Evolutionary conservation across 2,329 filamentous ascomycete genomes (phyloP).

Genomic region (Fusarium lateritium): DNA sequence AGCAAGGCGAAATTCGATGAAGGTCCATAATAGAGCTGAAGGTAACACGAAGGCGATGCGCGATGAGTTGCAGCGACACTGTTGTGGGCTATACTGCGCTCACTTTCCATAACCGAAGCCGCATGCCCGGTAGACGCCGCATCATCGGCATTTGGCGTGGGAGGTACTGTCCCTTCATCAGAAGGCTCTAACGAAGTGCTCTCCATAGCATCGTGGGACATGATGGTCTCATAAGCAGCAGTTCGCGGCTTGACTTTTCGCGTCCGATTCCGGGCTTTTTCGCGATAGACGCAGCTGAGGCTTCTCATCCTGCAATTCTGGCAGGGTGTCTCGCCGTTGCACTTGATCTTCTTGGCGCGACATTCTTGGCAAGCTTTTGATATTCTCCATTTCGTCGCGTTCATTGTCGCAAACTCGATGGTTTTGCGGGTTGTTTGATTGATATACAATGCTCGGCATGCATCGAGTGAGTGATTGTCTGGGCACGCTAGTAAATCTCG

Average conservation of each 20-base stretch:
- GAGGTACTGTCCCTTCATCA: constrained; percentile 40
- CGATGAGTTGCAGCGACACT: constrained; percentile 64
- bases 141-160: constrained; percentile 36
- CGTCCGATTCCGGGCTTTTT: constrained; percentile 52
- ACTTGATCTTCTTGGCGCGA: constrained; percentile 53
- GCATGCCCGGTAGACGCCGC: constrained; percentile 15
- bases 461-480: constrained; percentile 35
- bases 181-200: constrained; percentile 40
- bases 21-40: constrained; percentile 63
- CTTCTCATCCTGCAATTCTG: constrained; percentile 48
- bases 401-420: constrained; percentile 37
- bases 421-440: constrained; percentile 19
- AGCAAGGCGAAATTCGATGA: constrained; percentile 62
- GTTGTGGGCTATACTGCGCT: constrained; percentile 53
- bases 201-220: constrained; percentile 38
- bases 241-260: constrained; percentile 45
- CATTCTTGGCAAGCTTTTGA: constrained; percentile 55
- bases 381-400: constrained; percentile 52
- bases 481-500: constrained; percentile 22
- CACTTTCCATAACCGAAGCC: constrained; percentile 37
- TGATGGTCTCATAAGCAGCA: constrained; percentile 44
- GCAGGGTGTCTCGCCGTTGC: constrained; percentile 52
- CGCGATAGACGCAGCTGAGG: constrained; percentile 51
- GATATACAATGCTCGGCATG: constrained; percentile 32
- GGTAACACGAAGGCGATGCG: constrained; percentile 59